Percentiles rank a stretch among this genome's conserved stretches.
Conservation (phyloP, 2,329 filamentous ascomycete genomes). For the Colletotrichum sp. region DNA sequence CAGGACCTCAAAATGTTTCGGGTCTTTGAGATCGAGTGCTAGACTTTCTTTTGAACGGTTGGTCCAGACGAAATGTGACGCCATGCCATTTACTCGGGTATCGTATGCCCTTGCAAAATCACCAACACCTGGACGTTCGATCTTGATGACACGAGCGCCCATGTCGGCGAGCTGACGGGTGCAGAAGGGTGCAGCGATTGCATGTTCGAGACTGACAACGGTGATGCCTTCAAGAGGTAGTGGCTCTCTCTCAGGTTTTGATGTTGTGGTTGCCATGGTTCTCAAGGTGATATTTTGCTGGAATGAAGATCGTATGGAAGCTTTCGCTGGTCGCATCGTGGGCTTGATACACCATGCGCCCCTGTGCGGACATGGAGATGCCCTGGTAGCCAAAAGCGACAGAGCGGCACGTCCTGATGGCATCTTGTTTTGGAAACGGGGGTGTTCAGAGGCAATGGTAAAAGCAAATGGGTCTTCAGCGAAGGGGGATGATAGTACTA, state of each 20-base stretch:
- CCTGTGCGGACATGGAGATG: not conserved
- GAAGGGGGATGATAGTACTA: not conserved
- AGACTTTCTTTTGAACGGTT: constrained; percentile 61
- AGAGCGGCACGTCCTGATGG: not conserved
- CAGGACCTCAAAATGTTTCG: constrained; percentile 46
- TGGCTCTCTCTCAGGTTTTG: not conserved
- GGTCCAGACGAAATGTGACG: constrained; percentile 61
- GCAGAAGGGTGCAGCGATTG: constrained; percentile 59
- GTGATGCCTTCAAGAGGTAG: constrained; percentile 45
- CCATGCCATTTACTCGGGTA: constrained; percentile 50
- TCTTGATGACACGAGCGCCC: constrained; percentile 59
- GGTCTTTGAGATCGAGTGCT: constrained; percentile 52
- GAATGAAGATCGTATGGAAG: not conserved
- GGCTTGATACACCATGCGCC: not conserved
- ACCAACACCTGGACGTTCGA: constrained; percentile 55
- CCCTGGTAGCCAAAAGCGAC: not conserved
- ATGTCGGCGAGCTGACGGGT: constrained; percentile 59
- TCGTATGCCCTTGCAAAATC: constrained; percentile 61
- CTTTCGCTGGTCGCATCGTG: not conserved
- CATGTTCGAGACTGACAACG: constrained; percentile 58
- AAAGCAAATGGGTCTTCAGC: not conserved
- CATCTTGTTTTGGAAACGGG: not conserved
- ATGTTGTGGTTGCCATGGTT: not conserved
- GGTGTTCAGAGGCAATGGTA: not conserved
- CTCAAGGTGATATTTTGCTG: not conserved